phyloP scores from a whole-genome alignment of 768 basidiomycete genomes.

The Mycena indigotica region DNA sequence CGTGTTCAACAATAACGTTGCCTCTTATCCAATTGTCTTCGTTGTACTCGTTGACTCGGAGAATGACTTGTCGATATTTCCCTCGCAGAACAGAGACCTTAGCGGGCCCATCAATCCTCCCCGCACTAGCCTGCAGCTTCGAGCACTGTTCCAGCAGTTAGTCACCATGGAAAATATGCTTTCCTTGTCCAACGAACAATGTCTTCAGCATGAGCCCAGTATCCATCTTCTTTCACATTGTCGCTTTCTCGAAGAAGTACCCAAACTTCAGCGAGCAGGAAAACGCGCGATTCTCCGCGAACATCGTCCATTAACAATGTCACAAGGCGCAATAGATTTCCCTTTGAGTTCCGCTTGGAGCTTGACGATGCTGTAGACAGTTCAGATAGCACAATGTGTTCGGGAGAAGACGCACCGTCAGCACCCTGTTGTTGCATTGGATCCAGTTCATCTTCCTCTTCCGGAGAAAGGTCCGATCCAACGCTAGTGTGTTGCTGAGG shows the following conservation, averaged over 20 bases:
- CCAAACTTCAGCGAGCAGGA: slow-evolving; percentile 65
- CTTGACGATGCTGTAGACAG: no score
- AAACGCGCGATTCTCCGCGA: slow-evolving; percentile 55
- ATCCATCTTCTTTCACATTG: slow-evolving; percentile 52
- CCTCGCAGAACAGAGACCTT: slow-evolving; percentile 68
- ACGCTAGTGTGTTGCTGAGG: slow-evolving; percentile 9
- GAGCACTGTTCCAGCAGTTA: no score
- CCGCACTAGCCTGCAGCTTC: slow-evolving; percentile 60
- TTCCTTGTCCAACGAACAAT: slow-evolving; percentile 54
- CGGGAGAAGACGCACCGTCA: no score
- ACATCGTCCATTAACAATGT: slow-evolving; percentile 70
- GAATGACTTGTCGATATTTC: slow-evolving; percentile 67
- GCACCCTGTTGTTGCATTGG: no score
- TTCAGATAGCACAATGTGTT: no score
- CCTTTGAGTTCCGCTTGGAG: no score
- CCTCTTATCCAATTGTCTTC: slow-evolving; percentile 52
- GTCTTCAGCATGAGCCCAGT: slow-evolving; percentile 72
- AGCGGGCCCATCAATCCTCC: slow-evolving; percentile 75
- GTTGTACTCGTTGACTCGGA: slow-evolving; percentile 60
- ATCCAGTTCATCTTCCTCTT: not conserved
- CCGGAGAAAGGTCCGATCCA: slow-evolving; percentile 9
- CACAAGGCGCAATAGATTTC: slow-evolving; percentile 48
- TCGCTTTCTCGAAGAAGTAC: slow-evolving; percentile 56
- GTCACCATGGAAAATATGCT: no score
- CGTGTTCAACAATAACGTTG: slow-evolving; percentile 56